These are phyloP conservation scores for Malassezia japonica DNA, from an alignment of 1,284 basidiomycete species.

Conservation along the genomic window DNA sequence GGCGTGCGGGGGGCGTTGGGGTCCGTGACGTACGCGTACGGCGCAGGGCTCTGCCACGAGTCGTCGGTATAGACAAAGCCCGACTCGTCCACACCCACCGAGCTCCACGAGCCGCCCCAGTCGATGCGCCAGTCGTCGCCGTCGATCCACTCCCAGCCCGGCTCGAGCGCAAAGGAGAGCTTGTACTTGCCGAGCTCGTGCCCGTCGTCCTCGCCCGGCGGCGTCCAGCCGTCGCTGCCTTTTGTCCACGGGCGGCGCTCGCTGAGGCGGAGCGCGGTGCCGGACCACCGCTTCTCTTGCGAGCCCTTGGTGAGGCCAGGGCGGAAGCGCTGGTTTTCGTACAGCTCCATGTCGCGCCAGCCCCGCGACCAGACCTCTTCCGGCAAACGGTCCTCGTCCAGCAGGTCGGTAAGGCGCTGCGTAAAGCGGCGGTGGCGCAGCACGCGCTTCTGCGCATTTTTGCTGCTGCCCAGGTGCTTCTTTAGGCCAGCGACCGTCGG, in stretches of 20 bases:
- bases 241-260: constrained; percentile 41
- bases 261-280: constrained; percentile 22
- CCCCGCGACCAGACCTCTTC: constrained; percentile 41
- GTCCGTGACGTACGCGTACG: constrained; percentile 35
- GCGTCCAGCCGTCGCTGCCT: constrained; percentile 36
- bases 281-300: constrained; percentile 26
- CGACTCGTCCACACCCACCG: constrained; percentile 38
- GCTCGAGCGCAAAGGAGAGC: constrained; percentile 33
- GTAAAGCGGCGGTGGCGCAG: constrained; percentile 25
- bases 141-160: constrained; percentile 41
- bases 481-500: constrained; percentile 29
- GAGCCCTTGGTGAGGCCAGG: constrained; percentile 14
- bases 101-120: constrained; percentile 42
- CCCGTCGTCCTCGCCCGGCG: neutral
- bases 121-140: constrained; percentile 48
- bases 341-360: constrained; percentile 43
- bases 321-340: constrained; percentile 36
- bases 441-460: constrained; percentile 23
- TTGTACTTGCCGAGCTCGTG: constrained; percentile 20
- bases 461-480: constrained; percentile 20
- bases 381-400: constrained; percentile 38
- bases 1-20: neutral
- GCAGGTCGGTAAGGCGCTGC: constrained; percentile 16
- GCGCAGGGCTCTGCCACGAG: constrained; percentile 41
- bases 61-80: constrained; percentile 45